phyloP scores from a whole-genome alignment of 2,329 filamentous ascomycete species.

The Fusarium secorum region DNA sequence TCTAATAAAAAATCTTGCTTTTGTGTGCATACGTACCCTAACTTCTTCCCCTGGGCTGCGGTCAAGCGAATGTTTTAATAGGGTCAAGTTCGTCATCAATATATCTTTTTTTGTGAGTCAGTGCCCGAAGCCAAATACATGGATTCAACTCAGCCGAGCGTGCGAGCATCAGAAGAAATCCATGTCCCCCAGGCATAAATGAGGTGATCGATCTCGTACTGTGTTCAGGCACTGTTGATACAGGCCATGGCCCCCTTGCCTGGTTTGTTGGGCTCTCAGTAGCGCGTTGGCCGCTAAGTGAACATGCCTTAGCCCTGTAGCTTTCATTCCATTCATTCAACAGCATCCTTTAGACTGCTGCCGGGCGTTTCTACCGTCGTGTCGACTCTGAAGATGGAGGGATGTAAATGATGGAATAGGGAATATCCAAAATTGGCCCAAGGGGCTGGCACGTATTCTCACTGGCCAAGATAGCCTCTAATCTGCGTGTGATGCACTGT shows the following conservation, averaged over 20 bases:
- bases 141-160: slow-evolving; percentile 28
- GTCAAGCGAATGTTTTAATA: slow-evolving; percentile 21
- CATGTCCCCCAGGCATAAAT: slow-evolving; percentile 27
- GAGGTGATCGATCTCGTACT: slow-evolving; percentile 36
- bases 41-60: slow-evolving; percentile 6
- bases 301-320: slow-evolving; percentile 24
- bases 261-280: slow-evolving; percentile 13
- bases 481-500: slow-evolving; percentile 33
- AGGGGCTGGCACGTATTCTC: slow-evolving; percentile 28
- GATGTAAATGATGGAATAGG: neutral
- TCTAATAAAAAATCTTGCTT: neutral
- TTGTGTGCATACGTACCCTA: slow-evolving; percentile 12
- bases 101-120: slow-evolving; percentile 23
- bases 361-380: neutral
- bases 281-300: slow-evolving; percentile 30
- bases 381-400: neutral
- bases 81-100: slow-evolving; percentile 30
- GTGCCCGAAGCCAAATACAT: slow-evolving; percentile 21
- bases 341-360: slow-evolving; percentile 10
- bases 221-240: slow-evolving; percentile 34
- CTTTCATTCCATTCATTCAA: slow-evolving; percentile 28
- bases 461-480: slow-evolving; percentile 13
- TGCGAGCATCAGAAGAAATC: slow-evolving; percentile 21
- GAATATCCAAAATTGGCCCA: slow-evolving; percentile 17
- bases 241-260: slow-evolving; percentile 18